Percentiles rank a stretch among this genome's conserved stretches.
Evolutionary conservation across 2,329 filamentous ascomycete genomes (phyloP).

Genomic region (Coleophoma crateriformis): DNA sequence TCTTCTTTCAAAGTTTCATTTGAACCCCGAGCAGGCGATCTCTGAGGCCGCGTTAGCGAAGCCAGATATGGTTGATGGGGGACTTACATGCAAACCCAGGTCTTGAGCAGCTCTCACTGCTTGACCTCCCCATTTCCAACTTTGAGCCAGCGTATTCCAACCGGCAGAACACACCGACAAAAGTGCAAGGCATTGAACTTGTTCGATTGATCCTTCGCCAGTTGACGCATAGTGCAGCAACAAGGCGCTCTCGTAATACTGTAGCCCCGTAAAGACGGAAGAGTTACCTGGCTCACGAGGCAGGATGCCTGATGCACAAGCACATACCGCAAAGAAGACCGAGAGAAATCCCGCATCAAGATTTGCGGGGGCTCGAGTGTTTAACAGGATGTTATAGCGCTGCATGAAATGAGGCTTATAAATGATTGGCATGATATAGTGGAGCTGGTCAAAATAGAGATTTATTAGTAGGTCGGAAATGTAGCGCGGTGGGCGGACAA

Average conservation of each 20-base stretch:
- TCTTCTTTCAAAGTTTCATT: conserved; percentile 1
- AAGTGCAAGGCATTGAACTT: conserved; percentile 24
- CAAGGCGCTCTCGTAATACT: conserved; percentile 20
- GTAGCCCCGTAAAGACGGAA: conserved; percentile 12
- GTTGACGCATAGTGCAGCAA: conserved; percentile 20
- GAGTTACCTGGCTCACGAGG: conserved; percentile 6
- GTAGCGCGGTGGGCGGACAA: conserved; percentile 22
- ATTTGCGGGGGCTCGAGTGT: conserved; percentile 23
- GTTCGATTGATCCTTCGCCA: conserved; percentile 21
- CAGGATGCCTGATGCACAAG: conserved; percentile 22
- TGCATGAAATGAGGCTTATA: background rate
- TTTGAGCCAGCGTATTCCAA: conserved; percentile 25
- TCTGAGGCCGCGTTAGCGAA: conserved; percentile 10
- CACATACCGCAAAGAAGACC: conserved; percentile 26
- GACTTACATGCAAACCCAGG: conserved; percentile 21
- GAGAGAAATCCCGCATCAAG: conserved; percentile 18
- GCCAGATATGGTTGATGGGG: too few relatives aligned
- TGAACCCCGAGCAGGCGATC: conserved; percentile 1
- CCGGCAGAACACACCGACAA: conserved; percentile 24
- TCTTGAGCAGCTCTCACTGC: conserved; percentile 23
- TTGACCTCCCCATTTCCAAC: conserved; percentile 23
- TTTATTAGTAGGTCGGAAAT: conserved; percentile 34
- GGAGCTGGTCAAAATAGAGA: conserved; percentile 27
- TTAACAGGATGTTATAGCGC: conserved; percentile 1
- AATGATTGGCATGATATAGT: conserved; percentile 20